Base-by-base conservation (phyloP, 768 basidiomycete species). In the Hydnomerulius pinastri region DNA sequence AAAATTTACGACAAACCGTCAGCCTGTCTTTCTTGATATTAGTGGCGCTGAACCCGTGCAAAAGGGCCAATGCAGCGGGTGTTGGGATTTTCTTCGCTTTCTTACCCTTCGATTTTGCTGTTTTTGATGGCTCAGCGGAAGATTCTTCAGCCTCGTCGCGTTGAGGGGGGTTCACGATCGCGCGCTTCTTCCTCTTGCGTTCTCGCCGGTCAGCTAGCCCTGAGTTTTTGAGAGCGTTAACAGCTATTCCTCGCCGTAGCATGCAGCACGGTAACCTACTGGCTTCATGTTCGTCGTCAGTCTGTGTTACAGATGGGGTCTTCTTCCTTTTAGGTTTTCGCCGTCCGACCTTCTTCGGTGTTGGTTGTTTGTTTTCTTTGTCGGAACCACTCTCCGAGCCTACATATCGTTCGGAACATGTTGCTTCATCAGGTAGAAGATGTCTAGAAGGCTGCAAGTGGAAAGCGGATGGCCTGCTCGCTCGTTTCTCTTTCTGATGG, bases 131-230 rank as follows among this genome's bases (percentile, higher is more conserved):
- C 18, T 33, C 30, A 24, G 51, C 24, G 30, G 51, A 23, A 15
- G 33, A n/a, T 23, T 25, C 39, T 12, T 55, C 45, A 2, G 41
- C 46, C 33, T 48, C 51, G 44, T 50, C 52, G 42, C 56, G 53
- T 28, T 50, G 53, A 18, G 50, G 37, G 24, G 59, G 51, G 32
- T 72, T 62, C 30, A 83, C 73, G 30, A 86, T 82, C 2, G 74
- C 77, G 18, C 77, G 77, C 59, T 81, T 87, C 20, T 68, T 67
- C 46, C 80, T 78, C 63, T 85, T 84, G 38, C 82, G 75, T 53
- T 87, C 80, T 12, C 85, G 79, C 23, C 89, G 79, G 54, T 85
- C 84, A 10, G 75, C 71, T 11, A 87, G 67, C 47, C 87, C 88
- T 91, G 35, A 20, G 18, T 10, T 21, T 21, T 12, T 36, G n/a